Evolutionary conservation across 169 alveolate genomes (phyloP).

Genomic region (Cryptosporidium andersoni): DNA sequence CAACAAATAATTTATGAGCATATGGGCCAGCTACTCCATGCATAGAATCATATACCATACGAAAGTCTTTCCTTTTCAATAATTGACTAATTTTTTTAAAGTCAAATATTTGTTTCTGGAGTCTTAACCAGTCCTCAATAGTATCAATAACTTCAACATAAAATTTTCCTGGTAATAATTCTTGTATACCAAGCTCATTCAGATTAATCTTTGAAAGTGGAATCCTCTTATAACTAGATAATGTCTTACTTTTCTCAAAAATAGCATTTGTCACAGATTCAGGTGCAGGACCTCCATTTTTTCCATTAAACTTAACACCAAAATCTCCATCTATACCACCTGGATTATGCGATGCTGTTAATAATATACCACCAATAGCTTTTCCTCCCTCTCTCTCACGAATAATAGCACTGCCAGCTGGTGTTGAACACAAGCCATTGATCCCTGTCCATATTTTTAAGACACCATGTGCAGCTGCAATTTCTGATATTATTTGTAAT

Average conservation of each 20-base stretch:
- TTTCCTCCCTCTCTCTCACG: slow-evolving; percentile 84
- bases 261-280: slow-evolving; percentile 84
- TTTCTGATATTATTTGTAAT: slow-evolving; percentile 78
- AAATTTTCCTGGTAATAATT: slow-evolving; percentile 71
- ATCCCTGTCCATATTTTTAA: slow-evolving; percentile 84
- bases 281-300: slow-evolving; percentile 92
- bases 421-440: slow-evolving; percentile 91
- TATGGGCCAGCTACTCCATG: slow-evolving; percentile 93
- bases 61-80: slow-evolving; percentile 83
- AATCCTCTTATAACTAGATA: slow-evolving; percentile 72
- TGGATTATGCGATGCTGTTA: slow-evolving; percentile 96
- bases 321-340: slow-evolving; percentile 94
- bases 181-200: slow-evolving; percentile 48
- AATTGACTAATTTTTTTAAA: slow-evolving; percentile 82
- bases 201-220: slow-evolving; percentile 72
- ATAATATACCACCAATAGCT: slow-evolving; percentile 90
- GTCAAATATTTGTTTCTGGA: slow-evolving; percentile 87
- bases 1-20: slow-evolving; percentile 84
- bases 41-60: slow-evolving; percentile 88
- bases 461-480: slow-evolving; percentile 87
- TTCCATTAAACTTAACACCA: slow-evolving; percentile 92
- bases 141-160: slow-evolving; percentile 86
- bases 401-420: slow-evolving; percentile 90
- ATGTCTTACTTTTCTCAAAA: slow-evolving; percentile 78
- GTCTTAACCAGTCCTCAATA: slow-evolving; percentile 83